Evolutionary conservation across 306 rosid species (phyloP), one percentile per base, ranked within the genome.

Genomic region (Acacia crassicarpa): DNA sequence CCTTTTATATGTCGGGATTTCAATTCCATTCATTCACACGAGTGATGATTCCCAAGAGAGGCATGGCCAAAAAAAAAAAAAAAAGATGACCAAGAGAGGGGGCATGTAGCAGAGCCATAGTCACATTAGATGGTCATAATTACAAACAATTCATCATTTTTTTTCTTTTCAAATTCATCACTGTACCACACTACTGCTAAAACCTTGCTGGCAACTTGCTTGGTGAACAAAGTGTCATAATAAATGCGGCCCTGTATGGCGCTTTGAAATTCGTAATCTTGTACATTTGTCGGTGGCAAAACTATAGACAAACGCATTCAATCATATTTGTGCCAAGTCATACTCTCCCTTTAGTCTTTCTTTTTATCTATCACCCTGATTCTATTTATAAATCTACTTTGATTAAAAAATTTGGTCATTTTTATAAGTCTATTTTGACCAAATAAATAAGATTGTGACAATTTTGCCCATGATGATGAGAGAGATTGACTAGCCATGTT

Each of bases 1-100:
- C 32, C 68, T 69, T 56, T 56, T 8, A 53, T 20, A 3, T 79
- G 77, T 79, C 46, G 59, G 76, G 32, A 69, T 75, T 38, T 79
- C 59, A 38, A 53, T 53, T 54, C 56, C 15, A 54, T 54, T 35
- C 51, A 35, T 16, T 76, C 38, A 15, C 71, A 23, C 22, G 38
- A 75, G 17, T 17, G 71, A 10, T 51, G 58, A 59, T 20, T 54
- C 13, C 30, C 67, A 0, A 25, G 67, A 4, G 33, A 56, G 44
- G 0, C 44, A n/a, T 23, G 33, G 62, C 75, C 5, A 4, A 4
- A 4, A 33, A 33, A 35, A 35, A 35, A 35, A 4, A 35, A 35
- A 5, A 33, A 4, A 33, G 6, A 33, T 33, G 4, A 33, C 33
- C 35, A 32, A 32, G 4, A 32, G 35, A 32, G 1, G 35, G 35